A percentile compares a stretch with the other conserved stretches of the same genome.
These are phyloP conservation scores for Primulina eburnea DNA, from an alignment of 257 asterid genomes.

Conservation along the genomic window DNA sequence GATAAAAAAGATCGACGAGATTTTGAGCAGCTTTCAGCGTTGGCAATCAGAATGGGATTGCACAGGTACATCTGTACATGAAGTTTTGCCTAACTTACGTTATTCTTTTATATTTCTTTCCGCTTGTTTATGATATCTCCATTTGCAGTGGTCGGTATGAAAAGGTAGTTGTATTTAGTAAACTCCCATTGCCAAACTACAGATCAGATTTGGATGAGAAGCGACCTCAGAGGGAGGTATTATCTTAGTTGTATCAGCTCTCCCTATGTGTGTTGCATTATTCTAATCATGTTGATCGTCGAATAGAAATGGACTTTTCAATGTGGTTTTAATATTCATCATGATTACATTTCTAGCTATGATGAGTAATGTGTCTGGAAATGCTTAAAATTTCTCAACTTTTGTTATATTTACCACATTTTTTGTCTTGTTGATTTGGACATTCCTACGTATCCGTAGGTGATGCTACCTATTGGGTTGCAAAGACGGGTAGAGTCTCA, in stretches of 20 bases:
- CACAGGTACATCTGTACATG: constrained; percentile 43
- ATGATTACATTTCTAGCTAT: background rate
- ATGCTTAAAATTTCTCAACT: constrained; percentile 13
- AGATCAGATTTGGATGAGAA: constrained; percentile 86
- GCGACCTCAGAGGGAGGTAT: constrained; percentile 96
- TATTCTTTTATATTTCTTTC: constrained; percentile 16
- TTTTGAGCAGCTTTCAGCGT: constrained; percentile 72
- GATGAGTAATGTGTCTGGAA: constrained; percentile 16
- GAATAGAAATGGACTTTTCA: constrained; percentile 1
- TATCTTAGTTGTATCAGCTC: constrained; percentile 19
- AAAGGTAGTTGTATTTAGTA: constrained; percentile 71
- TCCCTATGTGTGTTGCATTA: constrained; percentile 14
- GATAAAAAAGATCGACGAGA: constrained; percentile 87
- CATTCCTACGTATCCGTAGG: constrained; percentile 41
- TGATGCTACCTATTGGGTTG: constrained; percentile 55
- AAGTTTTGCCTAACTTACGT: constrained; percentile 10
- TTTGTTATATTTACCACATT: constrained; percentile 12
- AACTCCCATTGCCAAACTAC: constrained; percentile 84
- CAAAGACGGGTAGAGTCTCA: constrained; percentile 52
- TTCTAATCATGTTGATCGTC: constrained; percentile 7
- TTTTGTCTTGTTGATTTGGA: constrained; percentile 6
- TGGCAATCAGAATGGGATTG: constrained; percentile 80
- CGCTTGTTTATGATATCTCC: constrained; percentile 24
- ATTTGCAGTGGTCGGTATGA: constrained; percentile 71
- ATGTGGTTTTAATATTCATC: constrained; percentile 8